phyloP scores from a whole-genome alignment of 495 filamentous ascomycete species.

The Chaetomidium leptoderma region DNA sequence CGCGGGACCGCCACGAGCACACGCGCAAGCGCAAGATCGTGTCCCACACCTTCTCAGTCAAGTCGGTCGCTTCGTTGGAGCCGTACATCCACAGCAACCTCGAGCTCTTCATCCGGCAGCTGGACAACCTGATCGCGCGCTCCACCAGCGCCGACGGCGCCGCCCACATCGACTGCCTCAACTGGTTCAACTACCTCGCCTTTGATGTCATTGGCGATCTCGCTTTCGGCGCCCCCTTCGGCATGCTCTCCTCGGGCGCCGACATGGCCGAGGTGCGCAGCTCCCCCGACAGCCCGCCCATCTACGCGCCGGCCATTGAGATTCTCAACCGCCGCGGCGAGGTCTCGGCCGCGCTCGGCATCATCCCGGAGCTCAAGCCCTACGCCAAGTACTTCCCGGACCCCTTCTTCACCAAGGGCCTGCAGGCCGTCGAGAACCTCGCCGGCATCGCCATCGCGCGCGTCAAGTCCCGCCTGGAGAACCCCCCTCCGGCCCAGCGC shows the following conservation, averaged over 20 bases:
- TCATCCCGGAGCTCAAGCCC: conserved; percentile 56
- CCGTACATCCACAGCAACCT: conserved; percentile 83
- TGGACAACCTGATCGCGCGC: conserved; percentile 52
- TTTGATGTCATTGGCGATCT: conserved; percentile 90
- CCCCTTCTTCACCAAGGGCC: conserved; percentile 61
- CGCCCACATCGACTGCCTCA: conserved; percentile 67
- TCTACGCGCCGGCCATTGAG: conserved; percentile 62
- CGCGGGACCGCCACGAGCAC: conserved; percentile 75
- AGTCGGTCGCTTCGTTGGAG: conserved; percentile 80
- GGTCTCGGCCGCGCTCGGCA: conserved; percentile 61
- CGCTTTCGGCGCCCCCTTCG: conserved; percentile 54
- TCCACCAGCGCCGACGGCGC: conserved; percentile 28
- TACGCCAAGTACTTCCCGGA: conserved; percentile 64
- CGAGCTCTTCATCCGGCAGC: conserved; percentile 66
- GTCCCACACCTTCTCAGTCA: conserved; percentile 80
- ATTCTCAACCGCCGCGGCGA: conserved; percentile 67
- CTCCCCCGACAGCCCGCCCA: conserved; percentile 48
- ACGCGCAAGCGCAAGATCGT: conserved; percentile 87
- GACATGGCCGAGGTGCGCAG: conserved; percentile 55
- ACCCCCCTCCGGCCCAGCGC: conserved; percentile 57
- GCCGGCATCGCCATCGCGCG: conserved; percentile 76
- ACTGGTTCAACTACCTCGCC: conserved; percentile 93
- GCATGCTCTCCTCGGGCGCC: conserved; percentile 58
- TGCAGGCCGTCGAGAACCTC: conserved; percentile 60
- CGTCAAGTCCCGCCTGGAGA: conserved; percentile 66